Evolutionary conservation across 768 basidiomycete genomes (phyloP).

Genomic region (Lactifluus subvellereus): DNA sequence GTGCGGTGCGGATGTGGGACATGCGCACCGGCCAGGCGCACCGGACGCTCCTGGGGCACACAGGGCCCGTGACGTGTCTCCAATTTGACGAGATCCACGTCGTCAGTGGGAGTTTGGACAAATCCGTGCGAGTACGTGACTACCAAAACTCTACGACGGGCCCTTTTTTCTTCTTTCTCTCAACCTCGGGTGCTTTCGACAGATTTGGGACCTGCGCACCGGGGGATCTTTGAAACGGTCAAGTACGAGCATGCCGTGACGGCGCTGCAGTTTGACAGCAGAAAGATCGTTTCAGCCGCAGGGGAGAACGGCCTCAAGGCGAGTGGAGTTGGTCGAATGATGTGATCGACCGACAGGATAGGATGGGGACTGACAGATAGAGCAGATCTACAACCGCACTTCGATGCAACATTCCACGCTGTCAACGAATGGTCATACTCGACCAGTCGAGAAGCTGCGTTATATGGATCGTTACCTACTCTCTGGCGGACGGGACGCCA

Average conservation of each 20-base stretch:
- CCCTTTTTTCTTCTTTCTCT: neutral
- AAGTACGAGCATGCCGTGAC: conserved; percentile 89
- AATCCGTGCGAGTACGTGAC: conserved; percentile 70
- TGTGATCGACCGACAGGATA: neutral
- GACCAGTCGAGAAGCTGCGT: conserved; percentile 79
- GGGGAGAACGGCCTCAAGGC: conserved; percentile 95
- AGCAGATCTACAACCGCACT: conserved; percentile 90
- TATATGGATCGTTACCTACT: conserved; percentile 97
- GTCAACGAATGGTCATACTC: conserved; percentile 87
- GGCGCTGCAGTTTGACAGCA: conserved; percentile 86
- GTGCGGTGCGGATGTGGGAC: conserved; percentile 99
- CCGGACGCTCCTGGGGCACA: conserved; percentile 88
- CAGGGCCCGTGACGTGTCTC: conserved; percentile 85
- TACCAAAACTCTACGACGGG: neutral
- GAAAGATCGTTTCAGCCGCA: conserved; percentile 87
- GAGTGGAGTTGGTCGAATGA: conserved; percentile 9
- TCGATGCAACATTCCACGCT: conserved; percentile 83
- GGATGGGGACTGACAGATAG: neutral
- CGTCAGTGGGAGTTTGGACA: conserved; percentile 89
- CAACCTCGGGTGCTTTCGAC: neutral
- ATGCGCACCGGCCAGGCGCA: conserved; percentile 99
- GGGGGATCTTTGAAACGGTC: conserved; percentile 86
- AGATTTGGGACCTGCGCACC: conserved; percentile 97
- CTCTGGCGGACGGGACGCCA: conserved; percentile 81
- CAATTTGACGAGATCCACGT: conserved; percentile 97